Evolutionary conservation across 257 asterid genomes (phyloP).

Genomic region (Solanum microdontum): DNA sequence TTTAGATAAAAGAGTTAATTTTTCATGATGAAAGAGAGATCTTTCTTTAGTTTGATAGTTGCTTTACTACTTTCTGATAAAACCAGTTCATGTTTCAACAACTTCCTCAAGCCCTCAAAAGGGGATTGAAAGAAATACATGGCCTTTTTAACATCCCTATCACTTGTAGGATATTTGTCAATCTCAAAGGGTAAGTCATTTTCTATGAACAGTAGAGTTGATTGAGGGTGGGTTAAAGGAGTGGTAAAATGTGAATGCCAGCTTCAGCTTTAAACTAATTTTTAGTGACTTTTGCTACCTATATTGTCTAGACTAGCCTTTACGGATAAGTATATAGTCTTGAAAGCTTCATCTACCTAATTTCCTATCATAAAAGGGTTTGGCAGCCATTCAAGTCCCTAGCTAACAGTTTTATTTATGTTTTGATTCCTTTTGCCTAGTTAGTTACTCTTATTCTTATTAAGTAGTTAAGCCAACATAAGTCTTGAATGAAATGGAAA

Average conservation of each 20-base stretch:
- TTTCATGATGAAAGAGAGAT: conserved; percentile 15
- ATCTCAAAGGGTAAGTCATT: conserved; percentile 21
- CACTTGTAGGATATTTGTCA: conserved; percentile 26
- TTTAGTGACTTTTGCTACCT: not conserved
- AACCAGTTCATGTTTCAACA: conserved; percentile 10
- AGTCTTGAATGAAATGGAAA: not conserved
- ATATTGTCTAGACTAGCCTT: not conserved
- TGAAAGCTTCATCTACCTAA: not conserved
- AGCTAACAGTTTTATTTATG: not conserved
- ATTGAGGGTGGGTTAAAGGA: not conserved
- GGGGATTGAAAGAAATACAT: conserved; percentile 7
- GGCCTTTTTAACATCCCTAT: conserved; percentile 25
- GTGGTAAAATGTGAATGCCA: not conserved
- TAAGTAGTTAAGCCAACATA: not conserved
- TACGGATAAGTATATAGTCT: not conserved
- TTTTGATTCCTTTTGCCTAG: not conserved
- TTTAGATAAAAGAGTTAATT: conserved; percentile 17
- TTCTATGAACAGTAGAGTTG: conserved; percentile 10
- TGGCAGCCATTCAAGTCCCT: not conserved
- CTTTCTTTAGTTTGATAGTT: conserved; percentile 1
- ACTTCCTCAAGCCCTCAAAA: conserved; percentile 22
- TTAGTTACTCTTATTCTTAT: not conserved
- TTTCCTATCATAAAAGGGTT: not conserved
- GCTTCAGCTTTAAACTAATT: not conserved
- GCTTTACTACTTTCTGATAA: conserved; percentile 14